A percentile compares a stretch with the other conserved stretches of the same genome.
phyloP scores from a whole-genome alignment of 768 basidiomycete species.

The Thelephora aurantiotincta region DNA sequence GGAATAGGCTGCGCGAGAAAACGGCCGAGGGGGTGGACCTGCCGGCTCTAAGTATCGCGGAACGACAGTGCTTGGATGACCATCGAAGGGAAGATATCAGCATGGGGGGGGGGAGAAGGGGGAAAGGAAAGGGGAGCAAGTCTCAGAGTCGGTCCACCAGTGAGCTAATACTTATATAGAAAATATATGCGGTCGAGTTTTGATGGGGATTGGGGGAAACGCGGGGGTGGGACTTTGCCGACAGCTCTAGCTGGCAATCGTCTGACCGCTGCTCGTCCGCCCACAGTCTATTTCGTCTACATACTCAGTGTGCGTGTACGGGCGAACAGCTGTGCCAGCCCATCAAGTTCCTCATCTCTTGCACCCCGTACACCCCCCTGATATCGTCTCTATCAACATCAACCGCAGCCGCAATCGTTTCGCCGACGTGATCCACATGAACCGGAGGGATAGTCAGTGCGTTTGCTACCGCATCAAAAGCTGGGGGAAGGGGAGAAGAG shows the following conservation, averaged over 20 bases:
- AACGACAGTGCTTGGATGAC: constrained; percentile 17
- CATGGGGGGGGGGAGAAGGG: too few species aligned
- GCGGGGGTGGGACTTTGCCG: too few species aligned
- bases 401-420: constrained; percentile 58
- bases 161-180: too few species aligned
- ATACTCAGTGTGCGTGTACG: not conserved
- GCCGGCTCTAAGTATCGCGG: constrained; percentile 5
- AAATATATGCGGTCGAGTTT: too few species aligned
- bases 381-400: constrained; percentile 32
- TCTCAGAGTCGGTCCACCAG: too few species aligned
- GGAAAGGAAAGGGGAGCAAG: too few species aligned
- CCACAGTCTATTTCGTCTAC: not conserved
- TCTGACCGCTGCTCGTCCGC: too few species aligned
- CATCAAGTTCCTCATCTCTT: constrained; percentile 60
- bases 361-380: constrained; percentile 53
- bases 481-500: constrained; percentile 22
- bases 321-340: constrained; percentile 31
- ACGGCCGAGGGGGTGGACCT: too few species aligned
- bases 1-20: constrained; percentile 10
- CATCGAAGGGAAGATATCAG: not conserved
- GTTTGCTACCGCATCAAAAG: constrained; percentile 58
- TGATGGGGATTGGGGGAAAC: too few species aligned
- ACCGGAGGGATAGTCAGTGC: constrained; percentile 79
- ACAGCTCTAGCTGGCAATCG: too few species aligned
- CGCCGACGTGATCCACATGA: constrained; percentile 91